Conservation (phyloP, 2,329 filamentous ascomycete genomes). For the Sporothrix pseudoabietina region DNA sequence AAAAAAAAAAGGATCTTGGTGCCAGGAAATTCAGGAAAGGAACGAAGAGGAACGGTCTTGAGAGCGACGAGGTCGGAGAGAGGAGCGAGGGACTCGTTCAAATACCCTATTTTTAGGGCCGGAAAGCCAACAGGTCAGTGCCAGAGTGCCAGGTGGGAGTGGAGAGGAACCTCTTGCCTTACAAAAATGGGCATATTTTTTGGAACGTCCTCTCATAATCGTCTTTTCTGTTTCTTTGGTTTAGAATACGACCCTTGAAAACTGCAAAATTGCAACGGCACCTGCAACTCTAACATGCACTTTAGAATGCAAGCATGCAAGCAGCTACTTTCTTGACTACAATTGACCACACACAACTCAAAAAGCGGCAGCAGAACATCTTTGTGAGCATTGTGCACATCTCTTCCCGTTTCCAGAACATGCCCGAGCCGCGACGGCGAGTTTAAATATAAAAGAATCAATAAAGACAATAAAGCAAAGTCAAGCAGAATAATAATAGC, state of each 20-base stretch:
- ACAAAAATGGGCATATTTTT: not conserved
- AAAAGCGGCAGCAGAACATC: not conserved
- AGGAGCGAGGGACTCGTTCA: not conserved
- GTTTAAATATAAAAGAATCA: not conserved
- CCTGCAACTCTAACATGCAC: not conserved
- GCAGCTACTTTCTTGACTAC: not conserved
- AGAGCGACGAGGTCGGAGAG: not conserved
- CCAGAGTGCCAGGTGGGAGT: constrained; percentile 11
- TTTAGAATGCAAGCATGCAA: not conserved
- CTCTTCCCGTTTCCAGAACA: constrained; percentile 8
- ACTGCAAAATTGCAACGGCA: not conserved
- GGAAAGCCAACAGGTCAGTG: not conserved
- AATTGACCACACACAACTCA: not conserved
- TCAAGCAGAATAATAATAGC: not conserved
- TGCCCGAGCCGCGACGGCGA: not conserved
- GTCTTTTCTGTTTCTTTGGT: not conserved
- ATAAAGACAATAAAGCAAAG: not conserved
- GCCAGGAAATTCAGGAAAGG: not conserved
- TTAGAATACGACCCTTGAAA: not conserved
- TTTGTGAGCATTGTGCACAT: not conserved
- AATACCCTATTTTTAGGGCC: constrained; percentile 15
- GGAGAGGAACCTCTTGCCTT: not conserved
- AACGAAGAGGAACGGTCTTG: not conserved
- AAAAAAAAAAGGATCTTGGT: not conserved
- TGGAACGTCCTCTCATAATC: not conserved